A percentile compares a stretch with the other conserved stretches of the same genome.
These are phyloP conservation scores for Suhomyces tanzawaensis DNA, from an alignment of 805 yeast genomes.

Conservation along the genomic window DNA sequence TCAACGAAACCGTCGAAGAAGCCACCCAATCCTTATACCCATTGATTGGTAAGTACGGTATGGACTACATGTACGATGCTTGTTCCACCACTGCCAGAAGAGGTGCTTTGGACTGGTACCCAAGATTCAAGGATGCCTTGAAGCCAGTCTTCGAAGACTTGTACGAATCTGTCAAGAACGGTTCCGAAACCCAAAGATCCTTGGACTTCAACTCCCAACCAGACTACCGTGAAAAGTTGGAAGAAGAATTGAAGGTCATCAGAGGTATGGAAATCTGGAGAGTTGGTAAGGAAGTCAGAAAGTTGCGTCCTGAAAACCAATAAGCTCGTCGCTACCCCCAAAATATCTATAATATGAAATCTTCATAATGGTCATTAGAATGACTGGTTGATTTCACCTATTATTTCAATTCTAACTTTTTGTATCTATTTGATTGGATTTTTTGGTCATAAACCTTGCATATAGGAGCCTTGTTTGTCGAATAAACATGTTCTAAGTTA, in stretches of 20 bases:
- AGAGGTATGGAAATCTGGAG: conserved; percentile 99
- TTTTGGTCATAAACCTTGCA: conserved; percentile 21
- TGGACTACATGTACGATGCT: conserved; percentile 99
- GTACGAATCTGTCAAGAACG: conserved; percentile 92
- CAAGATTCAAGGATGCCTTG: conserved; percentile 96
- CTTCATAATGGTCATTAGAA: conserved; percentile 36
- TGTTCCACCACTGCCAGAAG: conserved; percentile 99
- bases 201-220: conserved; percentile 97
- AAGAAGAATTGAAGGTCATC: conserved; percentile 87
- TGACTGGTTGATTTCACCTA: conserved; percentile 29
- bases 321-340: conserved; percentile 34
- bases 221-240: conserved; percentile 96
- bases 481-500: conserved; percentile 36
- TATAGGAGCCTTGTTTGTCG: conserved; percentile 42
- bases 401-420: conserved; percentile 14
- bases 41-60: conserved; percentile 98
- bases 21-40: conserved; percentile 99
- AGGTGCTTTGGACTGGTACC: conserved; percentile 99
- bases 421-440: conserved; percentile 9
- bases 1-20: conserved; percentile 99
- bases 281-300: conserved; percentile 99
- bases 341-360: conserved; percentile 5
- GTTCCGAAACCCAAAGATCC: conserved; percentile 97
- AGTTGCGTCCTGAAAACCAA: conserved; percentile 98
- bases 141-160: conserved; percentile 97